Percentiles rank a stretch among this genome's conserved stretches.
Evolutionary conservation across 441 rosid species (phyloP).

Genomic region (Omphalea diandra): DNA sequence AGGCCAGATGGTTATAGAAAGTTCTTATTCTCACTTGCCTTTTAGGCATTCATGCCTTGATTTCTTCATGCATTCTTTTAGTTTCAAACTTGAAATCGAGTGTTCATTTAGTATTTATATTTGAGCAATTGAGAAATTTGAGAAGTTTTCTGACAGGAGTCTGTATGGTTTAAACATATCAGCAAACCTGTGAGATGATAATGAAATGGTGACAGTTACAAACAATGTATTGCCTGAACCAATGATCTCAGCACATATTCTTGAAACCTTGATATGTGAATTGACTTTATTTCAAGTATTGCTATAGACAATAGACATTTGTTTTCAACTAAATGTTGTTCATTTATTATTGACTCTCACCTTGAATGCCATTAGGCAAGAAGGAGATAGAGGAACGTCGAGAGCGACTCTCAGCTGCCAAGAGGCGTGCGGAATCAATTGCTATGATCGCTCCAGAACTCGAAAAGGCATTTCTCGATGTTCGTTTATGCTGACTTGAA

Average conservation of each 20-base stretch:
- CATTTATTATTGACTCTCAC: conserved; percentile 12
- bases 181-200: neutral
- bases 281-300: neutral
- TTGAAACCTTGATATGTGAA: neutral
- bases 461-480: conserved; percentile 74
- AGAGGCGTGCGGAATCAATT: conserved; percentile 79
- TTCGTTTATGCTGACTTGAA: conserved; percentile 25
- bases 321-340: neutral
- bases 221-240: neutral
- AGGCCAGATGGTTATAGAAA: neutral
- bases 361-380: conserved; percentile 44
- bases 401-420: conserved; percentile 61
- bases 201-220: neutral
- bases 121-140: neutral
- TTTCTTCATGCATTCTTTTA: neutral
- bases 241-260: neutral
- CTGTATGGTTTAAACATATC: neutral
- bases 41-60: neutral
- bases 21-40: neutral
- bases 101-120: neutral
- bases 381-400: conserved; percentile 57
- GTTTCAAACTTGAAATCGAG: neutral
- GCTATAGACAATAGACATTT: neutral
- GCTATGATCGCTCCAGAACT: conserved; percentile 80
- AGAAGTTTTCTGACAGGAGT: neutral